A percentile compares a stretch with the other conserved stretches of the same genome.
phyloP scores from a whole-genome alignment of 148 eudicot species.

The Persicaria tinctoria region DNA sequence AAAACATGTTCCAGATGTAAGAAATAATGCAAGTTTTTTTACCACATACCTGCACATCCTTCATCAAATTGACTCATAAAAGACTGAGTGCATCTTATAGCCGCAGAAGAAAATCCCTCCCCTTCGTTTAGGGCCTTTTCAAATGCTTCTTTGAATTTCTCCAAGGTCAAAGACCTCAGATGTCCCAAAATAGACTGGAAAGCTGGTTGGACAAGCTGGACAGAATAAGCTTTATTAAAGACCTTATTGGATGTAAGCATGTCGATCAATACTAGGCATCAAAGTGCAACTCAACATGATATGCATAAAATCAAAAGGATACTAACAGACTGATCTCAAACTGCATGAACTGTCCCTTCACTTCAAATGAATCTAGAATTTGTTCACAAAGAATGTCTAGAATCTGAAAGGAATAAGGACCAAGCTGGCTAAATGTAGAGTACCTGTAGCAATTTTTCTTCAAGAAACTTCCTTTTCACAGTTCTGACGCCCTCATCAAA shows the following conservation, averaged over 20 bases:
- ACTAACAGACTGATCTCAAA: not conserved
- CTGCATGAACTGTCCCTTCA: not conserved
- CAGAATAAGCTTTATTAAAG: slow-evolving; percentile 1
- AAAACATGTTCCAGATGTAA: not conserved
- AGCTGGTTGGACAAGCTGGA: slow-evolving; percentile 81
- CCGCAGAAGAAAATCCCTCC: slow-evolving; percentile 65
- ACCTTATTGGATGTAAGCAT: not conserved
- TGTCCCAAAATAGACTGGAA: slow-evolving; percentile 80
- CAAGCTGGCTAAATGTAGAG: not conserved
- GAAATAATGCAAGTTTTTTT: not conserved
- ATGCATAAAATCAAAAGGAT: not conserved
- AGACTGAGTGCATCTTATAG: slow-evolving; percentile 41
- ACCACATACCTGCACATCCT: slow-evolving; percentile 58
- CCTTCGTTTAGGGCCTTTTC: slow-evolving; percentile 65
- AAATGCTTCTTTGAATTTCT: slow-evolving; percentile 65
- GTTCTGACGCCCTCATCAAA: slow-evolving; percentile 82
- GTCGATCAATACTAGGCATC: not conserved
- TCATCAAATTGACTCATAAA: slow-evolving; percentile 54
- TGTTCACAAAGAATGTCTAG: not conserved
- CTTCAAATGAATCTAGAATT: not conserved
- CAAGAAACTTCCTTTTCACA: slow-evolving; percentile 67
- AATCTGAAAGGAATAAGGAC: not conserved
- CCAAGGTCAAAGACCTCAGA: slow-evolving; percentile 58
- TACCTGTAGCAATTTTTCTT: slow-evolving; percentile 81
- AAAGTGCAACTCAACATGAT: not conserved